Evolutionary conservation across 345 rosid species (phyloP).

Genomic region (Brassica incana): DNA sequence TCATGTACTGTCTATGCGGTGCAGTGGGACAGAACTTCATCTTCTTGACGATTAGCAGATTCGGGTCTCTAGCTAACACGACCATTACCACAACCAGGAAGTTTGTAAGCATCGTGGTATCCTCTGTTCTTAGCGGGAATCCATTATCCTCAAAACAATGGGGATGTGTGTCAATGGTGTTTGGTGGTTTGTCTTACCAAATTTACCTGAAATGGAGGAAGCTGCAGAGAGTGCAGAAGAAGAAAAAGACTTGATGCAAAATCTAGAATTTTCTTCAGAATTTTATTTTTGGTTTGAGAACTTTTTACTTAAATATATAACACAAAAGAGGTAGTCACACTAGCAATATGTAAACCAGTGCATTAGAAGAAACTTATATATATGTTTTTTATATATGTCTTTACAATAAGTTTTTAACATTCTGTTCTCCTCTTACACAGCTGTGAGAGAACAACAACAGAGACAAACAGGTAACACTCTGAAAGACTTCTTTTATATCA

Average conservation of each 20-base stretch:
- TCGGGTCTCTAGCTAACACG: conserved; percentile 93
- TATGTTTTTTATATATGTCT: neutral
- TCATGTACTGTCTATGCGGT: conserved; percentile 90
- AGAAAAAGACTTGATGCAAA: conserved; percentile 61
- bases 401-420: conserved; percentile 17
- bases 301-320: neutral
- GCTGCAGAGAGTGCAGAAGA: conserved; percentile 76
- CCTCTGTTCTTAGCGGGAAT: conserved; percentile 86
- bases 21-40: conserved; percentile 98
- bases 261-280: neutral
- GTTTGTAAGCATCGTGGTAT: conserved; percentile 91
- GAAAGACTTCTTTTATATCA: conserved; percentile 28
- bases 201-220: conserved; percentile 92
- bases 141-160: conserved; percentile 88
- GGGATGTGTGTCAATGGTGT: conserved; percentile 92
- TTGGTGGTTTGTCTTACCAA: conserved; percentile 95
- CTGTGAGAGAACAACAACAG: conserved; percentile 28
- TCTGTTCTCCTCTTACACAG: conserved; percentile 4
- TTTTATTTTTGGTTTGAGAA: conserved; percentile 20
- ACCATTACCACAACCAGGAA: conserved; percentile 96
- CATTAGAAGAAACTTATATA: conserved; percentile 21
- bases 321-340: conserved; percentile 23
- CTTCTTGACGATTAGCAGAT: conserved; percentile 87
- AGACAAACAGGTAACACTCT: conserved; percentile 31
- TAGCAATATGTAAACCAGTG: conserved; percentile 33